Conservation (phyloP, 768 basidiomycete species). For the Termitomyces sp. region DNA sequence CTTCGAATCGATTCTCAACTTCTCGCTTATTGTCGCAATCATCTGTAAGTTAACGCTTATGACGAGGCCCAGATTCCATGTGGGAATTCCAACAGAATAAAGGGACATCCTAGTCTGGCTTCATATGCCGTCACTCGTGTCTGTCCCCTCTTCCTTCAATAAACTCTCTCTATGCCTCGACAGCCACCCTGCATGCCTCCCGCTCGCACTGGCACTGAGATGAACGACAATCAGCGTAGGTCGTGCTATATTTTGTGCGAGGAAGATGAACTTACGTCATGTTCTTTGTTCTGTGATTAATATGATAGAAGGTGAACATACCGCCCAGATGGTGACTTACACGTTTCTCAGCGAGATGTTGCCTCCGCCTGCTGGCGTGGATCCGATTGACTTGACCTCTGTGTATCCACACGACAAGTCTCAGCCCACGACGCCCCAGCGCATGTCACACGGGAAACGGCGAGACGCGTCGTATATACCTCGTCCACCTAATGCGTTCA, state of each 20-base stretch:
- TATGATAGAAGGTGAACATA: not conserved
- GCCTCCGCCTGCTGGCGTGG: conserved; percentile 23
- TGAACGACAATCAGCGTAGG: not conserved
- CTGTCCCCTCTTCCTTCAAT: not conserved
- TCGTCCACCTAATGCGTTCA: conserved; percentile 83
- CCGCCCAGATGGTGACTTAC: conserved; percentile 34
- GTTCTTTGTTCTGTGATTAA: no score
- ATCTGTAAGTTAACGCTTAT: not conserved
- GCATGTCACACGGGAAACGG: conserved; percentile 54
- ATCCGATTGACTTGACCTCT: not conserved
- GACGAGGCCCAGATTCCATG: not conserved
- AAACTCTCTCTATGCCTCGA: not conserved
- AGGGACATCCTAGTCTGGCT: not conserved
- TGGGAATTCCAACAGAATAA: conserved; percentile 2
- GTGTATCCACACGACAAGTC: not conserved
- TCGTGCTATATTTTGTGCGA: not conserved
- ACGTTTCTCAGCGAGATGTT: conserved; percentile 65
- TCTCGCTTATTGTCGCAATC: conserved; percentile 2
- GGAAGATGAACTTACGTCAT: not conserved
- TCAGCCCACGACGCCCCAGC: conserved; percentile 24
- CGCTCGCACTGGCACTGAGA: not conserved
- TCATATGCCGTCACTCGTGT: not conserved
- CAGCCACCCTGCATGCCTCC: not conserved
- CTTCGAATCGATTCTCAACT: not conserved
- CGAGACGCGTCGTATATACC: conserved; percentile 75